Evolutionary conservation across 1,284 basidiomycete species (phyloP), one percentile per base, ranked within the genome.

Genomic region (Neonothopanus nambi): DNA sequence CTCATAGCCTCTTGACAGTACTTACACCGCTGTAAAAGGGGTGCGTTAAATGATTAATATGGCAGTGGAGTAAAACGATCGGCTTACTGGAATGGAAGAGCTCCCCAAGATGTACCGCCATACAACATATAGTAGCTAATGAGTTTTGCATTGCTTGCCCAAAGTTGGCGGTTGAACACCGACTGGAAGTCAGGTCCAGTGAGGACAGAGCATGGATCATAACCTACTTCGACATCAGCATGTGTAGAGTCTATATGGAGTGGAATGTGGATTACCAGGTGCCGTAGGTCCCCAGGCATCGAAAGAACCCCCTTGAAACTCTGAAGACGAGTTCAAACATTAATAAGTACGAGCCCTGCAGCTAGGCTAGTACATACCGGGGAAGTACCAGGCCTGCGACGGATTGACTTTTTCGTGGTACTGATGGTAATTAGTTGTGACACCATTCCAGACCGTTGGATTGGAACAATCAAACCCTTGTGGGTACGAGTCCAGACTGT

Each of bases 391-490:
- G 11, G 41, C 41, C 50, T 26, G 46, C 21, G 30, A 46, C 33
- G 35, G 45, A n/a, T 18, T 43, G 5, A 49, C 65, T 28, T 41
- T n/a, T 21, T 53, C 51, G 15, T 53, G 51, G 23, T 53, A 53
- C 2, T 26, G n/a, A 21, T 46, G 36, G 15, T 40, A 53, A 24
- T 41, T 17, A 24, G 36, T 53, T 12, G 26, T 23, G 15, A 53
- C 33, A 12, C 28, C 36, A 13, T 28, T 59, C 82, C 82, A 84
- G 5, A 61, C 67, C 30, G 73, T 61, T 2, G 82, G 80, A 56
- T 77, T 61, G 2, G 75, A 72, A 60, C 82, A 84, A 61, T 84
- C 79, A 60, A 84, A 84, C 0, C 78, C 78, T 53, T 79, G 78
- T 5, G 77, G 77, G 56, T 80, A 80, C n/a, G 76, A 75, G 54